A percentile compares a stretch with the other conserved stretches of the same genome.
phyloP scores from a whole-genome alignment of 371 early-diverging fungal genomes.

The Zopfochytrium polystomum region DNA sequence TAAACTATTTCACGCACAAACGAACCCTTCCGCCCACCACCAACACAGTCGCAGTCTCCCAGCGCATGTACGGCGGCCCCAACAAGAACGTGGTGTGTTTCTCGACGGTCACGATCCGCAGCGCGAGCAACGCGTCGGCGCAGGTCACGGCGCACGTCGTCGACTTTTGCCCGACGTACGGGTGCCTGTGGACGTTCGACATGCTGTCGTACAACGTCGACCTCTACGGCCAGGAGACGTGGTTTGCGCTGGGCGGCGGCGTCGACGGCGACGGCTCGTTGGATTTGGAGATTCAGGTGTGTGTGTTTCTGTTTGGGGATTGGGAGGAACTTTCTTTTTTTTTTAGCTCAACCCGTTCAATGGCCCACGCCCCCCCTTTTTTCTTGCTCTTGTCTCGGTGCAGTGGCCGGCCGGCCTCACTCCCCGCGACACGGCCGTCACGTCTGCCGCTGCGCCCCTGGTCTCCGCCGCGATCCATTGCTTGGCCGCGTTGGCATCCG shows the following conservation, averaged over 20 bases:
- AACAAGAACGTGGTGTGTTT: slow-evolving; percentile 18
- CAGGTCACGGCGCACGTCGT: slow-evolving; percentile 19
- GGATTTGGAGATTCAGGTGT: background rate
- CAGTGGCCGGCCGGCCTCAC: background rate
- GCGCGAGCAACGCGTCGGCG: background rate
- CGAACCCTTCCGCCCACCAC: too few species aligned
- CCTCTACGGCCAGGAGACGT: slow-evolving; percentile 28
- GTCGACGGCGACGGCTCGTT: background rate
- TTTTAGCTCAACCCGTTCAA: background rate
- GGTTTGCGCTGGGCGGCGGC: slow-evolving; percentile 17
- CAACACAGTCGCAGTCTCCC: slow-evolving; percentile 21
- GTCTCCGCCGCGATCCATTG: too few species aligned
- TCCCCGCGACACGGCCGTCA: background rate
- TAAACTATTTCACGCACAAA: too few species aligned
- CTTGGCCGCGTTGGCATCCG: too few species aligned
- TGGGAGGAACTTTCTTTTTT: background rate
- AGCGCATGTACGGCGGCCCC: slow-evolving; percentile 14
- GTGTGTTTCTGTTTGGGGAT: background rate
- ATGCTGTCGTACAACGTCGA: slow-evolving; percentile 29
- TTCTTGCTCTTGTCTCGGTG: background rate
- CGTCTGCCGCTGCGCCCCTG: too few species aligned
- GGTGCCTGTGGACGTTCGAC: slow-evolving; percentile 20
- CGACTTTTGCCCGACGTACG: slow-evolving; percentile 30
- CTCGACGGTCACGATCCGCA: slow-evolving; percentile 14
- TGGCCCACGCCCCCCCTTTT: background rate